Base-by-base conservation (phyloP, 176 grass and related monocot genomes). In the Avena sativa region DNA sequence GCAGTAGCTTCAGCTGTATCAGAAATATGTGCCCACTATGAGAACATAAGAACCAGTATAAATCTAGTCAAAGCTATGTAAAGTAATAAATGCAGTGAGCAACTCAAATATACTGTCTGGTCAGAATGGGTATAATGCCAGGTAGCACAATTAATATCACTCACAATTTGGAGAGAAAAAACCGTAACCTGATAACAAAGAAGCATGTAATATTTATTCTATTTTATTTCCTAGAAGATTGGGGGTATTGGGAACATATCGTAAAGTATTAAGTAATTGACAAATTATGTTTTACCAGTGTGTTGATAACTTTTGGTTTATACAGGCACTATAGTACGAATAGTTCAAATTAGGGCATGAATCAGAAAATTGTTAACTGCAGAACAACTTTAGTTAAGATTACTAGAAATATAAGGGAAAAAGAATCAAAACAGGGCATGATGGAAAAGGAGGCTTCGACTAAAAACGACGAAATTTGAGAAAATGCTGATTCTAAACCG, bases 1-100 rank as follows among this genome's bases (percentile, higher is more conserved):
- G 66, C 68, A 67, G 79, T 71, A 3, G 30, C 21, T 75, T 80
- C 79, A 79, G 20, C 88, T 90, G 86, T 61, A 87, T 59, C 67
- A 86, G 7, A 78, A 82, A 84, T 61, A 60, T 43, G 11, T 62
- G 53, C 14, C 32, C 43, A 46, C 44, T 81, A 86, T 71, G 59
- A 84, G 81, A 62, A 87, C 9, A 82, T 46, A 82, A 80, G 59
- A 58, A 75, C 23, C 23, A 28, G 47, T 25, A 34, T 34, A 57
- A 81, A 68, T 46, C 17, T 68, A 81, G 14, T 53, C 28, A 62
- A 91, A 70, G 1, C 11, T 58, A 64, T 6, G 19, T 9, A 34
- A 34, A 80, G 5, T 85, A 85, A 55, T 52, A 7, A 71, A 51
- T 12, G 79, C 8, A n/a, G 30, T 19, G 10, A 51, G 20, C 71